A percentile compares a stretch with the other conserved stretches of the same genome.
Evolutionary conservation across 2,329 filamentous ascomycete genomes (phyloP).

Genomic region (Exophiala dermatitidis): DNA sequence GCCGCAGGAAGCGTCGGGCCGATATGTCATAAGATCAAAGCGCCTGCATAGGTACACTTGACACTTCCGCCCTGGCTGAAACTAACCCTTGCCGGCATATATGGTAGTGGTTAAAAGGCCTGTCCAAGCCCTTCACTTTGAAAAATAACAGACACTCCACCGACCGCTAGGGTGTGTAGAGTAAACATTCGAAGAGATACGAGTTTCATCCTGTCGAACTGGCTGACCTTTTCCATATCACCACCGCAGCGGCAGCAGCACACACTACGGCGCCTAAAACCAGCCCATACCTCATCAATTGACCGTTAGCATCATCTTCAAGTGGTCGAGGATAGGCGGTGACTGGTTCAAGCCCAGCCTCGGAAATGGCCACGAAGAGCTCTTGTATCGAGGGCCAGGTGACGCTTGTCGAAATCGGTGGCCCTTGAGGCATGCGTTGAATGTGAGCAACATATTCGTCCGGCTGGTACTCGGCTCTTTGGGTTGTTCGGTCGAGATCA

Average conservation of each 20-base stretch:
- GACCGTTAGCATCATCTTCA: slow-evolving; percentile 55
- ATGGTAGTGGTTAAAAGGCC: too few relatives aligned
- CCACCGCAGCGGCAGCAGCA: slow-evolving; percentile 51
- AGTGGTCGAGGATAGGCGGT: slow-evolving; percentile 84
- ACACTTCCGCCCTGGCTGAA: too few relatives aligned
- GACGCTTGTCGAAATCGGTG: slow-evolving; percentile 88
- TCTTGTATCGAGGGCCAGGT: slow-evolving; percentile 92
- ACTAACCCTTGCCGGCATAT: too few relatives aligned
- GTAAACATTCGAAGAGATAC: too few relatives aligned
- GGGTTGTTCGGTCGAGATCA: slow-evolving; percentile 93
- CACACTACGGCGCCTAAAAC: slow-evolving; percentile 65
- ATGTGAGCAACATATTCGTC: slow-evolving; percentile 80
- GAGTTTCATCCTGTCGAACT: not conserved
- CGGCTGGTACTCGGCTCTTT: slow-evolving; percentile 81
- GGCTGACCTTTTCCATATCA: slow-evolving; percentile 52
- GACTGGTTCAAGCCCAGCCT: slow-evolving; percentile 83
- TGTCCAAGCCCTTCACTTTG: too few relatives aligned
- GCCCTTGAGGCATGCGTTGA: slow-evolving; percentile 62
- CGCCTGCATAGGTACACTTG: too few relatives aligned
- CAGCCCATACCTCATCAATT: slow-evolving; percentile 78
- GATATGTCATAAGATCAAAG: too few relatives aligned
- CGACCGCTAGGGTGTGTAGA: too few relatives aligned
- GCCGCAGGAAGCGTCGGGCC: too few relatives aligned
- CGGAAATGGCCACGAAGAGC: slow-evolving; percentile 83
- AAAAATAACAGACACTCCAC: too few relatives aligned